Base-by-base conservation (phyloP, 2,329 filamentous ascomycete genomes). In the Lasiodiplodia sp. region DNA sequence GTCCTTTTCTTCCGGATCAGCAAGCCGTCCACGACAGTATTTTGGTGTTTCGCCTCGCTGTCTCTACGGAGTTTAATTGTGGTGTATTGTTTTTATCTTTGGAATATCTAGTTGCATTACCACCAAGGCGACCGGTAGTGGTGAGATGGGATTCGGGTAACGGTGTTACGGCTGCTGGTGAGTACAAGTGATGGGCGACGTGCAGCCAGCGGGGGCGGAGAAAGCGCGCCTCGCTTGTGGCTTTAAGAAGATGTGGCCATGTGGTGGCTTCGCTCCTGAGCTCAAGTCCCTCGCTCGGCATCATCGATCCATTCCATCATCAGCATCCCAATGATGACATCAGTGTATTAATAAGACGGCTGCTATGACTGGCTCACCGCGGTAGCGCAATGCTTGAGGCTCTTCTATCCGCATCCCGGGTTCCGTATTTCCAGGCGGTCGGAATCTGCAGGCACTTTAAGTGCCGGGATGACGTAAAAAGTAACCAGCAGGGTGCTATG, bases 11-110 rank as follows among this genome's bases (percentile, higher is more conserved):
- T 86, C 0, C 82, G n/a, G 74, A 31, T 81, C 81, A 69, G 84
- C 78, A 4, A 91, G 91, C 88, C 89, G 92, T 1, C 81, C 77
- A 1, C 86, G 23, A 83, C 83, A 77, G 92, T 87, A 72, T 73
- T 79, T 11, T 72, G 70, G 56, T 77, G 75, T 63, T 86, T n/a
- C n/a, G 23, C 23, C 23, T 23, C 23, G 23, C 23, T 23, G 23
- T 23, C 23, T 23, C 23, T 23, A 23, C 23, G 23, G 23, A 23
- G 23, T 23, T 23, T 23, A 23, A 23, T 23, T 23, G 23, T 2
- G 23, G 23, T 23, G 23, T 23, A 23, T 23, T 23, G 1, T 23
- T 23, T 23, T 23, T 23, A 1, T 23, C 23, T 23, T 23, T 23
- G 23, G 23, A 2, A 23, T 23, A 23, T 23, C 2, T 23, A 23